Base-by-base conservation (phyloP, 495 filamentous ascomycete species). In the Bathelium albidoporum region DNA sequence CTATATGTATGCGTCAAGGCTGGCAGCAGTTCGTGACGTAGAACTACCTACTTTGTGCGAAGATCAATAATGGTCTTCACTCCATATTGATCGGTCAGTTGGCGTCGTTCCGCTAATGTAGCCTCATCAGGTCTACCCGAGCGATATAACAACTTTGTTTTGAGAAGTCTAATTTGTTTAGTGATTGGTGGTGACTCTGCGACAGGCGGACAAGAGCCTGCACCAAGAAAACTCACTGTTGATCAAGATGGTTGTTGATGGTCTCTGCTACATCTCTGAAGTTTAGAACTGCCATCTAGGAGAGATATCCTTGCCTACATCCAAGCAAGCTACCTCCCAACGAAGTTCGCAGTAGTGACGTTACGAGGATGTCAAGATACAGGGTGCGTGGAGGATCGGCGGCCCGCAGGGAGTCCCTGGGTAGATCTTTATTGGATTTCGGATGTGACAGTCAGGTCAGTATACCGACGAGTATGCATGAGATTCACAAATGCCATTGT, bases 211-310 rank as follows among this genome's bases (percentile, higher is more conserved):
- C 31, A 39, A 39, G 32, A 26, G 65, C 78, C 69, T 12, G 44
- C 75, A 87, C 86, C 22, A 29, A 24, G 16, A 10, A 29, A 10
- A 24, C 49, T 55, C 49, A 55, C 49, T 78, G 77, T 52, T 74
- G 72, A 2, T 80, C 80, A 22, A 79, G 67, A 45, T 80, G 79
- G 26, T 78, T 72, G 63, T 94, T 94, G 62, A 92, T 77, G 14
- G 84, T 85, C 61, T 79, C 76, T n/a, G 86, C 90, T 62, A 94
- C 87, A 80, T 95, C 90, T 39, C 91, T 85, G 74, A 95, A 92
- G 71, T 95, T 94, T 72, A 89, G 77, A 29, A 55, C 29, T 55
- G 49, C 49, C 49, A 55, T 55, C n/a, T 55, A 11, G 24, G 12
- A 29, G 49, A 26, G 26, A 60, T 24, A 20, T 39, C 34, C 28